Conservation (phyloP, 108 stramenopile genomes). For the Pseudonitzschia multiseries region DNA sequence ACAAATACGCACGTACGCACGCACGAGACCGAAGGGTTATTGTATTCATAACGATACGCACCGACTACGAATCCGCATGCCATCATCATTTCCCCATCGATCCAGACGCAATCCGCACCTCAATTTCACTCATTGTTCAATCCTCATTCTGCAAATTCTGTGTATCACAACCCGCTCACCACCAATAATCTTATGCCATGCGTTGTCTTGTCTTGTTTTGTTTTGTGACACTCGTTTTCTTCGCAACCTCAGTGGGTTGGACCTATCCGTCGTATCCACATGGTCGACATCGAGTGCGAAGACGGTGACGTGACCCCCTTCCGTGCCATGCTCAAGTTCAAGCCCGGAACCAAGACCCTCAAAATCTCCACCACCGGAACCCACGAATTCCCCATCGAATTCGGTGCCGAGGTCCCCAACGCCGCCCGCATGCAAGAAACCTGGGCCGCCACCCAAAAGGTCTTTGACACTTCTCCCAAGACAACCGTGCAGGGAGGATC, state of each 20-base stretch:
- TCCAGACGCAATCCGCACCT: too few relatives aligned
- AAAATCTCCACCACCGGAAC: conserved; percentile 54
- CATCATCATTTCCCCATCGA: too few relatives aligned
- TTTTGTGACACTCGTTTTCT: too few relatives aligned
- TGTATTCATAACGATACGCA: too few relatives aligned
- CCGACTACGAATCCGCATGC: too few relatives aligned
- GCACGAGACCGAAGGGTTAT: too few relatives aligned
- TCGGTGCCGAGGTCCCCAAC: conserved; percentile 57
- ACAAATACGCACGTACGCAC: too few relatives aligned
- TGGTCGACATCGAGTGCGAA: conserved; percentile 55
- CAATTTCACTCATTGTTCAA: too few relatives aligned
- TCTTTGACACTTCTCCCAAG: conserved; percentile 55
- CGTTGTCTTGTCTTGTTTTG: neutral
- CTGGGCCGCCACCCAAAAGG: conserved; percentile 46
- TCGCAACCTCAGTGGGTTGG: conserved; percentile 55
- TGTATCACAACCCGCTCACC: too few relatives aligned
- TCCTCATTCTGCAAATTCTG: too few relatives aligned
- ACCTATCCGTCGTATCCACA: conserved; percentile 63
- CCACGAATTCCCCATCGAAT: conserved; percentile 58
- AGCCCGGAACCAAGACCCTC: conserved; percentile 54
- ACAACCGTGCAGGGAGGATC: conserved; percentile 53
- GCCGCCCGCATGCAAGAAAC: conserved; percentile 56
- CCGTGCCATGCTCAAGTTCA: conserved; percentile 71
- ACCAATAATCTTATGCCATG: neutral
- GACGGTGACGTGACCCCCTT: conserved; percentile 60